Evolutionary conservation across 805 yeast species (phyloP).

Genomic region (Kodamaea sagamina): DNA sequence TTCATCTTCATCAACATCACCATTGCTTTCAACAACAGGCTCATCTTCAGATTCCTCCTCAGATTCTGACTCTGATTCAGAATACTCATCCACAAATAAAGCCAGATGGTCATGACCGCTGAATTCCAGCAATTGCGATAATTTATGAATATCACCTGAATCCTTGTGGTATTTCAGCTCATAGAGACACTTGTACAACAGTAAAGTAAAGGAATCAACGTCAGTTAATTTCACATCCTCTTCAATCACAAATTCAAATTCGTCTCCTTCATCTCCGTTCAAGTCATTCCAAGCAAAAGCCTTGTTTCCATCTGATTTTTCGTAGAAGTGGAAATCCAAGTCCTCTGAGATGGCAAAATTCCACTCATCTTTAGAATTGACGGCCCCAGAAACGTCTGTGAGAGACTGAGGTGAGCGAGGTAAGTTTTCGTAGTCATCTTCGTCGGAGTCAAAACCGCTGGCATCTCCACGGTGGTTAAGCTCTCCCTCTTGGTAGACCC

Average conservation of each 20-base stretch:
- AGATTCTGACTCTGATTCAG: conserved; percentile 12
- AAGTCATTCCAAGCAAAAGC: conserved; percentile 79
- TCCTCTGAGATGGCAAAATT: conserved; percentile 64
- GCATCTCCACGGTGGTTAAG: conserved; percentile 42
- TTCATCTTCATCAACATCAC: conserved; percentile 15
- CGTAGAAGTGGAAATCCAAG: conserved; percentile 55
- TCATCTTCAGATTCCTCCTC: conserved; percentile 15
- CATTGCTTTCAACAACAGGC: conserved; percentile 24
- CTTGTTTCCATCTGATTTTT: conserved; percentile 53
- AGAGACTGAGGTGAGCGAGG: conserved; percentile 20
- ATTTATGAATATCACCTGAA: conserved; percentile 38
- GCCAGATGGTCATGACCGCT: conserved; percentile 23
- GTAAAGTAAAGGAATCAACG: conserved; percentile 62
- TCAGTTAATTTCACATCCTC: conserved; percentile 54
- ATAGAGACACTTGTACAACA: conserved; percentile 68
- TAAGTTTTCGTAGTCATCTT: conserved; percentile 33
- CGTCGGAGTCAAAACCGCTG: conserved; percentile 46
- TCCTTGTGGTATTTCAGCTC: conserved; percentile 68
- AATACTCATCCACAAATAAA: conserved; percentile 10
- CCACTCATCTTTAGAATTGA: conserved; percentile 61
- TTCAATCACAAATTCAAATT: conserved; percentile 76
- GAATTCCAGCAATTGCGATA: conserved; percentile 58
- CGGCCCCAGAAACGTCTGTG: conserved; percentile 28
- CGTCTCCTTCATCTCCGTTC: conserved; percentile 84
- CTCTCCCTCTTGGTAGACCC: conserved; percentile 70